These are phyloP conservation scores for Eimeria tenella DNA, from an alignment of 169 alveolate genomes.

Conservation along the genomic window DNA sequence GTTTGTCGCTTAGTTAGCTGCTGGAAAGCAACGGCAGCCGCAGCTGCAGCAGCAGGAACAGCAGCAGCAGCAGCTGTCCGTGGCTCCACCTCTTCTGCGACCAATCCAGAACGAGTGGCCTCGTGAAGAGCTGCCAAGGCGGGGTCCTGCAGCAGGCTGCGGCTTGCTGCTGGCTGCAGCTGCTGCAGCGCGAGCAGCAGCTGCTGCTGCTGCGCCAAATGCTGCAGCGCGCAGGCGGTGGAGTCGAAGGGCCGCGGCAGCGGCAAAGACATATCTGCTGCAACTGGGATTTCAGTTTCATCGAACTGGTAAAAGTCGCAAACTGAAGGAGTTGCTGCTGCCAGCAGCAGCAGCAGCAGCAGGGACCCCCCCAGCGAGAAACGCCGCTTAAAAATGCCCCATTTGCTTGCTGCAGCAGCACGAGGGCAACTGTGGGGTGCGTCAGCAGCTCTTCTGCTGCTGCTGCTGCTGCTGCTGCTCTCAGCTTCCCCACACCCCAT, in stretches of 20 bases:
- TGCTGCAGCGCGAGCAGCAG: constrained; percentile 56
- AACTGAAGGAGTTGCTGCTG: neutral
- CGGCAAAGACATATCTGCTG: constrained; percentile 39
- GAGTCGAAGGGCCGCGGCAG: constrained; percentile 72
- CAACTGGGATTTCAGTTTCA: constrained; percentile 18
- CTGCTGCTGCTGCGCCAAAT: constrained; percentile 34
- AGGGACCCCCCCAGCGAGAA: neutral
- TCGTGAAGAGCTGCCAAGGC: constrained; percentile 7
- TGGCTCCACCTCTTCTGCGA: constrained; percentile 9
- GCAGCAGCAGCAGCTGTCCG: no score
- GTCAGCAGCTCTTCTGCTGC: no score
- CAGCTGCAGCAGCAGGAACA: neutral
- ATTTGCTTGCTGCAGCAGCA: no score
- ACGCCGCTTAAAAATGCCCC: no score
- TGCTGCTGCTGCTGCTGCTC: neutral
- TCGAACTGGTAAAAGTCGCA: constrained; percentile 19
- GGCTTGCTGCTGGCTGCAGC: neutral
- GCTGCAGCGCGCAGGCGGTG: constrained; percentile 66
- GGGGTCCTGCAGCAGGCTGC: constrained; percentile 17
- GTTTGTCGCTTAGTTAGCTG: neutral
- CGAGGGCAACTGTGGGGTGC: no score
- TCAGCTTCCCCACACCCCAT: no score
- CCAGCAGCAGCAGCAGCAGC: constrained; percentile 20
- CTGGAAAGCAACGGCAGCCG: neutral
- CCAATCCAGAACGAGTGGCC: constrained; percentile 22